Evolutionary conservation across 495 filamentous ascomycete genomes (phyloP), one percentile per base, ranked within the genome.

Genomic region (Neurospora sp.): DNA sequence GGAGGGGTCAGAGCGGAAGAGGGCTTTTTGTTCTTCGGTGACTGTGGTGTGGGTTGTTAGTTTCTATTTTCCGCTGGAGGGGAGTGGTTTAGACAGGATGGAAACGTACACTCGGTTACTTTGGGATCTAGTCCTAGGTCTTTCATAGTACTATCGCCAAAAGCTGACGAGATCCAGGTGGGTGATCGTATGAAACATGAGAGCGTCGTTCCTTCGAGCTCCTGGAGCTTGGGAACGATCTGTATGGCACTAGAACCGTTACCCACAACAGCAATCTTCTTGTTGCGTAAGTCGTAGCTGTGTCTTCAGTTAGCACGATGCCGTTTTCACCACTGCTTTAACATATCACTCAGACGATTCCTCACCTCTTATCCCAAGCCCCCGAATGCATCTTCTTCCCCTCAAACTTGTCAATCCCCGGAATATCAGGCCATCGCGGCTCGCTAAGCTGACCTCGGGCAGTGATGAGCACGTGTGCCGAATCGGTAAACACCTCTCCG

Each of bases 181-280:
- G 90, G 89, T 2, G 88, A 90, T 13, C 91, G 85, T 73, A 92
- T 89, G 78, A 90, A 93, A 66, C 92, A 86, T 1, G 87, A 89
- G 6, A 92, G 79, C 13, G 85, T 79, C n/a, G 85, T 79, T 6
- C 83, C 84, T 62, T 86, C 85, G 7, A 86, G 73, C 69, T 87
- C 87, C 69, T 88, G 88, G 37, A 92, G 82, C 62, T 86, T 87
- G 17, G 91, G 90, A 31, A 91, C 84, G 74, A 93, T 92, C 77
- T 93, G 92, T n/a, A 88, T 90, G 11, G 88, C 88, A 21, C 90
- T 92, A 24, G 91, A 90, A 31, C 91, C 90, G 84, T 83, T 86
- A 15, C 85, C 85, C n/a, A 87, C 82, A 8, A 87, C 73, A 3
- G 81, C 88, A 42, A 90, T 83, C 70, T 79, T 82, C 78, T 89